Evolutionary conservation across 139 green algal species (phyloP), one percentile per base, ranked within the genome.

Genomic region (Chlorella sp.): DNA sequence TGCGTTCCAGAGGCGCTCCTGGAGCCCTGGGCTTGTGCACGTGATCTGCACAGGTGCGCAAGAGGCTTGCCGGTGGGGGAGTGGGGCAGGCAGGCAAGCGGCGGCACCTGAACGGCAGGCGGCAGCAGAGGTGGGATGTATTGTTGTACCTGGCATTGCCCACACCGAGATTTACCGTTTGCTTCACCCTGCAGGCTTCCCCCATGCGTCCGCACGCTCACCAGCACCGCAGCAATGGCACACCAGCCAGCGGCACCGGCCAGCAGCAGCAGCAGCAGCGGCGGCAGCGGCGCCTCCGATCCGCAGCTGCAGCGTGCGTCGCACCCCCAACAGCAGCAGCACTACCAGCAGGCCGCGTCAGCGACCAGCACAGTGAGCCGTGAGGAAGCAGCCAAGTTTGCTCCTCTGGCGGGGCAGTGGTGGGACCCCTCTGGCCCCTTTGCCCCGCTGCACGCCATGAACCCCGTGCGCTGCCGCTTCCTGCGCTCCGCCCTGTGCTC

Each of bases 391-490:
- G 90, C 77, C 28, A 99, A 99, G 87, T 99, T 99, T 90, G 95
- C 92, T 12, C 85, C 91, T 0, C 76, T 99, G 16, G 94, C 96
- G 1, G 79, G 86, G 19, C 61, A 96, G 64, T 99, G 97, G 97
- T 98, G 97, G 96, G 89, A 96, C 82, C 87, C 91, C 0, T 28
- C 83, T 1, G 97, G 97, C 0, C 95, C 96, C 37, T 97, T 98
- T 83, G 92, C 90, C 0, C 93, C 96, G 4, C 95, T 99, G 86
- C 98, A 99, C 91, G 90, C 91, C 2, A 94, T 99, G 89, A 99
- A 99, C 91, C 92, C 95, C 3, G 90, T 94, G n/a, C 93, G 98
- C 11, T 92, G 92, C 61, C 77, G 86, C 14, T 99, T 99, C 90
- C 94, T 98, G 30, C 88, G 92, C 5, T 82, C 93, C 12, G 93